Conservation (phyloP, 192 early-diverging fungal species). For the Linnemannia elongata region DNA sequence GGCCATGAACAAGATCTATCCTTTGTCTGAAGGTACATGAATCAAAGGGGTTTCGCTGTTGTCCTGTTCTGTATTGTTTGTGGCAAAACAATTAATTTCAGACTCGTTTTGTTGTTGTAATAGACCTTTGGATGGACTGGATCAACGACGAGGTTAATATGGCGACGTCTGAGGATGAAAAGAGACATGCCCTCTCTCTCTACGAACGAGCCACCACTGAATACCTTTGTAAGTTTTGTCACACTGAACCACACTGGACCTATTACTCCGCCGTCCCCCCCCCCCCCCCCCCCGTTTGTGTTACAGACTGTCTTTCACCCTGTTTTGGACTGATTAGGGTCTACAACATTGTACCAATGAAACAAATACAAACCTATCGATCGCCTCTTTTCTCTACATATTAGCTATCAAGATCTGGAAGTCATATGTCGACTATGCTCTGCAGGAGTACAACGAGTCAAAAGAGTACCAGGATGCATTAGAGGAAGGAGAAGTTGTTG, state of each 20-base stretch:
- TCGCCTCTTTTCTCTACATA: not conserved
- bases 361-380: not conserved
- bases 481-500: conserved; percentile 26
- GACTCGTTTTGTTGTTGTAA: not conserved
- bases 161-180: conserved; percentile 62
- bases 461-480: conserved; percentile 27
- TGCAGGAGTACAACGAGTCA: conserved; percentile 59
- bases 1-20: conserved; percentile 69
- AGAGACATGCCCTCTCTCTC: conserved; percentile 61
- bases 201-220: conserved; percentile 71
- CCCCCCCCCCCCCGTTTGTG: not conserved
- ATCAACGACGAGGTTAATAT: conserved; percentile 73
- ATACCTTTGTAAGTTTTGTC: conserved; percentile 73
- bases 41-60: not conserved
- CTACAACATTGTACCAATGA: not conserved
- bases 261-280: no score
- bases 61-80: not conserved
- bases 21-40: conserved; percentile 72
- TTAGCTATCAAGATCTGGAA: conserved; percentile 79
- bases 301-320: not conserved
- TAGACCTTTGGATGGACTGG: conserved; percentile 84
- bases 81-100: not conserved
- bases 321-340: not conserved
- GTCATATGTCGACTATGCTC: conserved; percentile 69
- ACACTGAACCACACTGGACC: not conserved